Conservation (phyloP, 2,329 filamentous ascomycete genomes). For the Aspergillus unguis region DNA sequence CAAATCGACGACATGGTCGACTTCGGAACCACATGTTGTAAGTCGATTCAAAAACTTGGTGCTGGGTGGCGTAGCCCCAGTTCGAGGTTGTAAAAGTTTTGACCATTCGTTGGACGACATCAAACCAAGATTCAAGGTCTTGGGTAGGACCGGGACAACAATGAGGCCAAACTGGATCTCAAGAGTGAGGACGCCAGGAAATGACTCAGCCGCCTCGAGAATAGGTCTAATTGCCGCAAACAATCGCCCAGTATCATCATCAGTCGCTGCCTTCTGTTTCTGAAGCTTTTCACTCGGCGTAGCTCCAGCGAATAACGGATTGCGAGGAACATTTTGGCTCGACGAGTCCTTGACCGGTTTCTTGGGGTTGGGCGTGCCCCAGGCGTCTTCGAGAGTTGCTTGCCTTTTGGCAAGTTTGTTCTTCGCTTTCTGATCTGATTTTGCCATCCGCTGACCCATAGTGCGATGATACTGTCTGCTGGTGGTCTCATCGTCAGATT, state of each 20-base stretch:
- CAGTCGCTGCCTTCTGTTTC: constrained; percentile 3
- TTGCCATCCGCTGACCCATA: constrained; percentile 31
- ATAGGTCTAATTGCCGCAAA: constrained; percentile 28
- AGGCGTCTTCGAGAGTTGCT: constrained; percentile 29
- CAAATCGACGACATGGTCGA: constrained; percentile 39
- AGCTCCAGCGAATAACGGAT: too few relatives aligned
- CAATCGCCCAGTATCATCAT: constrained; percentile 22
- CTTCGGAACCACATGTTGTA: constrained; percentile 40
- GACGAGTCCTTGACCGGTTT: not conserved
- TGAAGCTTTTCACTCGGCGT: not conserved
- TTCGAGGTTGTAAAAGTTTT: constrained; percentile 31
- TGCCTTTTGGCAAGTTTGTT: constrained; percentile 23
- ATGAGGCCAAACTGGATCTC: constrained; percentile 39
- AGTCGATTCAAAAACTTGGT: constrained; percentile 37
- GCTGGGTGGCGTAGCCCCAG: constrained; percentile 24
- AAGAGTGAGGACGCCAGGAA: constrained; percentile 34
- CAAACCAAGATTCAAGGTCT: constrained; percentile 16
- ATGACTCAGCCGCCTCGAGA: constrained; percentile 34
- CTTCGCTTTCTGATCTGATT: constrained; percentile 13
- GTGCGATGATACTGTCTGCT: constrained; percentile 26
- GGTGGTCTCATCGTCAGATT: constrained; percentile 18
- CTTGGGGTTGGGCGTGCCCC: constrained; percentile 21
- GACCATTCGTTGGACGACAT: constrained; percentile 28
- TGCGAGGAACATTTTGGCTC: not conserved
- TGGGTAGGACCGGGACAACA: constrained; percentile 27